phyloP scores from a whole-genome alignment of 2,329 filamentous ascomycete species.

The Alternaria consortialis region DNA sequence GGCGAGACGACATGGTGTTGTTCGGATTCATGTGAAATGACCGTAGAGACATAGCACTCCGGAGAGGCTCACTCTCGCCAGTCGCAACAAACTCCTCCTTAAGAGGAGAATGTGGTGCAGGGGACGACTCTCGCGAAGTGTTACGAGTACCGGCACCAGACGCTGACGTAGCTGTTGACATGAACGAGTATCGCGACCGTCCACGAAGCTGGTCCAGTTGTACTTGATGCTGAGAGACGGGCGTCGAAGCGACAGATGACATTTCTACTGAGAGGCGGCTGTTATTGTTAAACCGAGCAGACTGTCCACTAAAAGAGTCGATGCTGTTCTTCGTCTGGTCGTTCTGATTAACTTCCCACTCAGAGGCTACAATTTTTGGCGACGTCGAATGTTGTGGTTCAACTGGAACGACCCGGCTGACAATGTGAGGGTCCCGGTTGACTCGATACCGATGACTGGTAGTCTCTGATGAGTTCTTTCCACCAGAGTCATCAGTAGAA shows the following conservation, averaged over 20 bases:
- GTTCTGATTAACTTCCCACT: conserved; percentile 42
- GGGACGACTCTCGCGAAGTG: conserved; percentile 49
- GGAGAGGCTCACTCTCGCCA: conserved; percentile 40
- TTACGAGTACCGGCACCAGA: conserved; percentile 45
- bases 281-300: conserved; percentile 34
- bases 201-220: conserved; percentile 51
- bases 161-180: conserved; percentile 48
- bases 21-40: conserved; percentile 52
- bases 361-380: conserved; percentile 40
- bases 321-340: conserved; percentile 40
- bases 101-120: conserved; percentile 46
- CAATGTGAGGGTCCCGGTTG: conserved; percentile 45
- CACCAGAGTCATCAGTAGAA: conserved; percentile 37
- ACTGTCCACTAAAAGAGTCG: conserved; percentile 43
- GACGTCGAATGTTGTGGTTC: conserved; percentile 46
- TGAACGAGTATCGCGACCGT: conserved; percentile 48
- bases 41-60: conserved; percentile 48
- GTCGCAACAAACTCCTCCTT: conserved; percentile 34
- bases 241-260: conserved; percentile 48
- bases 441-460: conserved; percentile 51
- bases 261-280: conserved; percentile 47
- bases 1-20: conserved; percentile 38
- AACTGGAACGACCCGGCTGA: conserved; percentile 44
- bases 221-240: conserved; percentile 45
- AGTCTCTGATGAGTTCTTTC: conserved; percentile 37